Evolutionary conservation across 306 rosid species (phyloP).

Genomic region (Gastrolobium villosum): DNA sequence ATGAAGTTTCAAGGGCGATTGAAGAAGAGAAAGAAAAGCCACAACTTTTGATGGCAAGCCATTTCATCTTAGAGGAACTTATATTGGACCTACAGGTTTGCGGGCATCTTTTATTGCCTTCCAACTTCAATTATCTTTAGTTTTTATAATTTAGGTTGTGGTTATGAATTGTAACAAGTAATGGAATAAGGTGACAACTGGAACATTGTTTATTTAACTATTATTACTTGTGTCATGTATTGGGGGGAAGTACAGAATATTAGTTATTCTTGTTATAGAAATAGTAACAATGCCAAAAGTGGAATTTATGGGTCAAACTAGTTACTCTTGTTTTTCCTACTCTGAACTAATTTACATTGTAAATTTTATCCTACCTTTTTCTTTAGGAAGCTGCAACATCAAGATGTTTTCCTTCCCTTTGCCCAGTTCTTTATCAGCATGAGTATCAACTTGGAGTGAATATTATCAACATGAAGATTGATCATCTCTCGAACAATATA

Average conservation of each 20-base stretch:
- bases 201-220: constrained; percentile 37
- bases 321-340: neutral
- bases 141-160: constrained; percentile 11
- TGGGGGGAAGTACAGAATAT: constrained; percentile 25
- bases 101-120: constrained; percentile 27
- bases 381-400: constrained; percentile 12
- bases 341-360: constrained; percentile 23
- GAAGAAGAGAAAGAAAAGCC: constrained; percentile 89
- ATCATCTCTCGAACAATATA: constrained; percentile 11
- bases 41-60: constrained; percentile 91
- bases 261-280: neutral
- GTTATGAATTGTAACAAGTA: neutral
- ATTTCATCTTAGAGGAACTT: constrained; percentile 74
- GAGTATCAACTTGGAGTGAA: constrained; percentile 31
- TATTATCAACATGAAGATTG: constrained; percentile 35
- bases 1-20: constrained; percentile 69
- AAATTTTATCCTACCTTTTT: constrained; percentile 16
- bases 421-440: constrained; percentile 15
- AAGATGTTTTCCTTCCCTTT: constrained; percentile 21
- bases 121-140: constrained; percentile 2
- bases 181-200: constrained; percentile 38
- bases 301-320: constrained; percentile 33
- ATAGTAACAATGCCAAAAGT: neutral
- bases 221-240: constrained; percentile 36
- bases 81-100: constrained; percentile 46